A percentile compares a stretch with the other conserved stretches of the same genome.
Evolutionary conservation across 768 basidiomycete species (phyloP).

Genomic region (Sarcodon sp.): DNA sequence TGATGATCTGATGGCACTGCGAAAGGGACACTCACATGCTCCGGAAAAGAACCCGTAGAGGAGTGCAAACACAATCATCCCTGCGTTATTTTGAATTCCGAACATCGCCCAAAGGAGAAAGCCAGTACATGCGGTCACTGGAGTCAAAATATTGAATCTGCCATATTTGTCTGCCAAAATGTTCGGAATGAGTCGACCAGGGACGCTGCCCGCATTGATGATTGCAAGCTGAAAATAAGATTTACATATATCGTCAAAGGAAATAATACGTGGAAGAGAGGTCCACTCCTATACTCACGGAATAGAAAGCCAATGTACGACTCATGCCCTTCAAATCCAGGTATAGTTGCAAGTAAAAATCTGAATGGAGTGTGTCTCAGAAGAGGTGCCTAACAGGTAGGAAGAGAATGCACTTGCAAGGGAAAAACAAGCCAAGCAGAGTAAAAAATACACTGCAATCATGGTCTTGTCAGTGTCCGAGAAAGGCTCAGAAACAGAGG

Average conservation of each 20-base stretch:
- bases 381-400: background rate
- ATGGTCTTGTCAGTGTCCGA: slow-evolving; percentile 2
- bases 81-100: slow-evolving; percentile 19
- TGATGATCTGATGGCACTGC: background rate
- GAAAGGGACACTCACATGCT: slow-evolving; percentile 16
- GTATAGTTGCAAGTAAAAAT: slow-evolving; percentile 14
- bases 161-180: slow-evolving; percentile 30
- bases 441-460: slow-evolving; percentile 23
- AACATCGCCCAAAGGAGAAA: slow-evolving; percentile 31
- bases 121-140: slow-evolving; percentile 17
- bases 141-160: slow-evolving; percentile 26
- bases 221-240: slow-evolving; percentile 28
- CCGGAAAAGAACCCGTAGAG: slow-evolving; percentile 37
- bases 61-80: slow-evolving; percentile 25
- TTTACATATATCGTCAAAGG: background rate
- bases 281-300: slow-evolving; percentile 5
- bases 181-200: slow-evolving; percentile 37
- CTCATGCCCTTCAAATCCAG: slow-evolving; percentile 9
- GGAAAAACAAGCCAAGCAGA: slow-evolving; percentile 38
- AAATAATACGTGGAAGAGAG: background rate
- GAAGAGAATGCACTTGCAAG: slow-evolving; percentile 22
- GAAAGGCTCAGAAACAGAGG: slow-evolving; percentile 8
- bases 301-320: slow-evolving; percentile 11
- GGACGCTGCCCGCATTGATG: slow-evolving; percentile 34
- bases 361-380: background rate